Conservation (phyloP, 495 filamentous ascomycete genomes). For the Aspergillus conjunctus region DNA sequence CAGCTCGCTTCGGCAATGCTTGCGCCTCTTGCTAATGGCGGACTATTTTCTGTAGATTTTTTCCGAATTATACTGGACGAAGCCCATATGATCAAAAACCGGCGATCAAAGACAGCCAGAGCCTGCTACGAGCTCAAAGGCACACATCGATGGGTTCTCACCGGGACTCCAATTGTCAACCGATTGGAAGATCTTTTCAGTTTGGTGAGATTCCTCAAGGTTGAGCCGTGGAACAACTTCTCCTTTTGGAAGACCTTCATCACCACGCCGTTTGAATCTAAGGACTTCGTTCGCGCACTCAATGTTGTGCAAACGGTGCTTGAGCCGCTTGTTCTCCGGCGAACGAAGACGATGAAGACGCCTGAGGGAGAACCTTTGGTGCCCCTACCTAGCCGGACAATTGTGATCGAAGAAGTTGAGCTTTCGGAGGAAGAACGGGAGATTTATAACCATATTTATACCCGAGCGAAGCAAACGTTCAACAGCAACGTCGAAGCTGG, state of each 20-base stretch:
- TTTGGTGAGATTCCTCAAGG: slow-evolving; percentile 83
- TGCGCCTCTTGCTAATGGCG: slow-evolving; percentile 62
- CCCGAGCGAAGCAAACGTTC: slow-evolving; percentile 78
- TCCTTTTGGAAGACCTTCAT: slow-evolving; percentile 99
- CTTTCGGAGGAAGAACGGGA: slow-evolving; percentile 81
- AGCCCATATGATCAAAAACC: slow-evolving; percentile 92
- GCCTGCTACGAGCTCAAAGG: slow-evolving; percentile 89
- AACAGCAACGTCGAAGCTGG: slow-evolving; percentile 85
- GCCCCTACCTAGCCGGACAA: slow-evolving; percentile 74
- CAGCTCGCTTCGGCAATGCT: slow-evolving; percentile 55
- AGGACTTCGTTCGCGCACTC: slow-evolving; percentile 87
- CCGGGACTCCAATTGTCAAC: slow-evolving; percentile 96
- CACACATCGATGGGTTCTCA: slow-evolving; percentile 88
- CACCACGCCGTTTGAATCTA: slow-evolving; percentile 92
- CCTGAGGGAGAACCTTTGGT: slow-evolving; percentile 86
- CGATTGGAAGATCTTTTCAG: slow-evolving; percentile 96
- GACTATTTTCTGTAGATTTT: slow-evolving; percentile 88
- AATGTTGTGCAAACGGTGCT: slow-evolving; percentile 97
- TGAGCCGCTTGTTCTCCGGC: slow-evolving; percentile 89
- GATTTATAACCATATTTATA: slow-evolving; percentile 88
- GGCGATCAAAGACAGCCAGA: slow-evolving; percentile 83
- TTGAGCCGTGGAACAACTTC: slow-evolving; percentile 98
- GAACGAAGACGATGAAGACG: slow-evolving; percentile 98
- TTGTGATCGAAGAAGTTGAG: slow-evolving; percentile 83
- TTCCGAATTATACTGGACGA: slow-evolving; percentile 95